These are phyloP conservation scores for Effrenium voratum DNA, from an alignment of 73 alveolate species.

Conservation along the genomic window DNA sequence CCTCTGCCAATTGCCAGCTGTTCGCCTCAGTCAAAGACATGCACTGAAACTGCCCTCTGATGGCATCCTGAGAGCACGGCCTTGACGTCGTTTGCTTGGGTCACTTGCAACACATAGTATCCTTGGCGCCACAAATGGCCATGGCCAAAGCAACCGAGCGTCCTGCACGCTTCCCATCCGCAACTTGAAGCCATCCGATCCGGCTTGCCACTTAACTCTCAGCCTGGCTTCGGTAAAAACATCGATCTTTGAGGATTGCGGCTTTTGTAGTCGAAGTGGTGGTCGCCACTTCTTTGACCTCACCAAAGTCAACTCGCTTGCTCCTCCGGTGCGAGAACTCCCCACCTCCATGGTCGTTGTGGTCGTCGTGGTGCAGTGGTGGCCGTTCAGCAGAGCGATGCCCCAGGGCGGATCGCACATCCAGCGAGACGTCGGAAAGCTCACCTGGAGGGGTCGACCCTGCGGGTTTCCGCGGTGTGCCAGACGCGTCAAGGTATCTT, in stretches of 20 bases:
- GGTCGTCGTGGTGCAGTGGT: slow-evolving; percentile 15
- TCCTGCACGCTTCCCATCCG: too few species aligned
- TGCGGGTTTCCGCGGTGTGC: too few species aligned
- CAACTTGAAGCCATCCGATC: too few species aligned
- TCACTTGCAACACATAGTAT: slow-evolving; percentile 7
- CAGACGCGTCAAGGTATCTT: too few species aligned
- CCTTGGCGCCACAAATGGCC: not conserved
- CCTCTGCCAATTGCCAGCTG: slow-evolving; percentile 31
- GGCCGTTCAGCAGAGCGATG: not conserved
- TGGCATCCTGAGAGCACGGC: not conserved
- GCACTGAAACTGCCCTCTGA: too few species aligned
- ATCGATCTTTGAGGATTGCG: not conserved
- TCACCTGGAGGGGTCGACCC: too few species aligned
- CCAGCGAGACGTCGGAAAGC: slow-evolving; percentile 14
- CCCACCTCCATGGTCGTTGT: not conserved
- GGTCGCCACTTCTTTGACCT: not conserved
- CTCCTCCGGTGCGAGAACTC: not conserved
- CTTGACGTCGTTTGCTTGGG: slow-evolving; percentile 9
- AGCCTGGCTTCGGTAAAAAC: not conserved
- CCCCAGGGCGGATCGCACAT: slow-evolving; percentile 41
- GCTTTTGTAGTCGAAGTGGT: slow-evolving; percentile 2
- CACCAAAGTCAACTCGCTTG: too few species aligned
- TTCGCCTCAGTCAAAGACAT: not conserved
- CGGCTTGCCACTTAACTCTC: too few species aligned
- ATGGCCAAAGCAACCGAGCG: too few species aligned